These are phyloP conservation scores for Dispira parvispora DNA, from an alignment of 192 early-diverging fungal species.

Conservation along the genomic window DNA sequence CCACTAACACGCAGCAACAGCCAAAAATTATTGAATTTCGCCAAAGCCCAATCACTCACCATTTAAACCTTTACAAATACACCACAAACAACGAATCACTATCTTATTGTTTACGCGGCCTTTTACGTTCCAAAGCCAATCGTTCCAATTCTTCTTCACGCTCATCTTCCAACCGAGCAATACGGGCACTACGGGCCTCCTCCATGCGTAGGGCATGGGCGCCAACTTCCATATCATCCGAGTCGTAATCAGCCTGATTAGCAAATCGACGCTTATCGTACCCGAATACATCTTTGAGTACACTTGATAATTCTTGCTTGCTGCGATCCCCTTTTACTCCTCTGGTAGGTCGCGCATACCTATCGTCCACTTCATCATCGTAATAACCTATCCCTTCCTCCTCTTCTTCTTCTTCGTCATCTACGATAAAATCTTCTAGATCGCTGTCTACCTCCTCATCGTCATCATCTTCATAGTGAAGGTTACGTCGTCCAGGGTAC, in stretches of 20 bases:
- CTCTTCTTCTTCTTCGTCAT: background rate
- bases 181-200: constrained; percentile 1
- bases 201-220: background rate
- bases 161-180: background rate
- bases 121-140: background rate
- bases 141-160: constrained; percentile 2
- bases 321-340: too few species aligned
- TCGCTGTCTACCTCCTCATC: constrained; percentile 2
- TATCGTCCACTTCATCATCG: background rate
- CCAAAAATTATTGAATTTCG: too few species aligned
- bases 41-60: too few species aligned
- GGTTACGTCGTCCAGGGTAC: background rate
- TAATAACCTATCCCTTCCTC: background rate
- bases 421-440: constrained; percentile 2
- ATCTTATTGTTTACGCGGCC: too few species aligned
- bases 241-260: background rate
- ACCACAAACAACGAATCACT: too few species aligned
- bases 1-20: too few species aligned
- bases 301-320: background rate
- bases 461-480: background rate
- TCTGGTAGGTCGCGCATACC: background rate
- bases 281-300: constrained; percentile 9
- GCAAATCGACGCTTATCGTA: background rate
- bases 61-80: too few species aligned
- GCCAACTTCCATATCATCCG: constrained; percentile 4